Conservation (phyloP, 176 grass and related monocot species). For the Phragmites australis region DNA sequence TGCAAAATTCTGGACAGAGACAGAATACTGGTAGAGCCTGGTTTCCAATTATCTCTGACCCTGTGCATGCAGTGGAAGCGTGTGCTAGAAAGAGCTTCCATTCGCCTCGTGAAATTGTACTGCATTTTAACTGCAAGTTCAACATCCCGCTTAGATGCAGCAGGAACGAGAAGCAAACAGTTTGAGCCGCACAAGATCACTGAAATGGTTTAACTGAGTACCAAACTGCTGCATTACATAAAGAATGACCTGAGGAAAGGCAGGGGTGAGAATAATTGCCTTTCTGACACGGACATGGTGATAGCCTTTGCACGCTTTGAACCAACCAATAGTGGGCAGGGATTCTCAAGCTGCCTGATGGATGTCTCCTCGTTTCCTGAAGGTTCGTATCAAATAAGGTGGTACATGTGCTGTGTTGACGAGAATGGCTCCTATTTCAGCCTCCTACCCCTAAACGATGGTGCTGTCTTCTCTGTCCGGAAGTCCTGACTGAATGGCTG, state of each 20-base stretch:
- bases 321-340: conserved; percentile 49
- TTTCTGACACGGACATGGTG: conserved; percentile 26
- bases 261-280: neutral
- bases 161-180: conserved; percentile 34
- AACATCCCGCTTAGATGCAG: conserved; percentile 22
- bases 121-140: conserved; percentile 54
- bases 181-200: conserved; percentile 34
- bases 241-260: conserved; percentile 35
- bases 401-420: conserved; percentile 65
- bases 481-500: conserved; percentile 12
- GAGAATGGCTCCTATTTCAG: conserved; percentile 51
- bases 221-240: conserved; percentile 48
- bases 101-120: conserved; percentile 47
- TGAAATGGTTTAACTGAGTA: conserved; percentile 59
- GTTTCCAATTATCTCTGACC: conserved; percentile 68
- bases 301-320: conserved; percentile 49
- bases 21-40: conserved; percentile 49
- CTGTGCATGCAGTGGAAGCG: conserved; percentile 74
- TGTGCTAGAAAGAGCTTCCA: conserved; percentile 24
- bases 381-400: conserved; percentile 68
- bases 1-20: conserved; percentile 42
- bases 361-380: conserved; percentile 62
- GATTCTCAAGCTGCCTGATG: conserved; percentile 64
- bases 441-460: conserved; percentile 69
- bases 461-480: conserved; percentile 45